These are phyloP conservation scores for Parachaetomium inaequale DNA, from an alignment of 495 filamentous ascomycete genomes.

Conservation along the genomic window DNA sequence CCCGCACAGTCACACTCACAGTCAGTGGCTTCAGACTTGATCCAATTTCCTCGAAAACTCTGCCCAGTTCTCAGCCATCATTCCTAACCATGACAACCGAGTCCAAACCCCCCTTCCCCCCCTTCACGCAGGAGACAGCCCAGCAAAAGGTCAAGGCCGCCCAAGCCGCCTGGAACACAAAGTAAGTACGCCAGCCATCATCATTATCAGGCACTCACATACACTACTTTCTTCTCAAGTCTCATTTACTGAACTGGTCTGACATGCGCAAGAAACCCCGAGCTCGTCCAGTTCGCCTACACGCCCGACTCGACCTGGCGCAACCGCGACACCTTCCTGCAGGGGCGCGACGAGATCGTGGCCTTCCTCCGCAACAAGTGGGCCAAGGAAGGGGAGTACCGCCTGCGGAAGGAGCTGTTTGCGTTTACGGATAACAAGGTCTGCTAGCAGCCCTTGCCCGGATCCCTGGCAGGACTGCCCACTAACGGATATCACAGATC, in stretches of 20 bases:
- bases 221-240: too few relatives aligned
- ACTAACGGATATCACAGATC: conserved; percentile 43
- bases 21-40: too few relatives aligned
- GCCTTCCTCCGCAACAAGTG: conserved; percentile 74
- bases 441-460: not conserved
- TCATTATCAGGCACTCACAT: not conserved
- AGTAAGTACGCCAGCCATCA: conserved; percentile 37
- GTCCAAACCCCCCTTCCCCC: conserved; percentile 56
- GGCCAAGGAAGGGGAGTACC: conserved; percentile 67
- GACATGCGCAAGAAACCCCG: conserved; percentile 54
- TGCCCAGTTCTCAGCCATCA: too few relatives aligned
- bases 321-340: conserved; percentile 69
- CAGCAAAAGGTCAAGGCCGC: conserved; percentile 78
- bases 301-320: conserved; percentile 79
- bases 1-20: not conserved
- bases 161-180: conserved; percentile 83
- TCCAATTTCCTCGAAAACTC: too few relatives aligned
- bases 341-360: conserved; percentile 65
- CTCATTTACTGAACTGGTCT: too few relatives aligned
- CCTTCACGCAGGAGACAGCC: conserved; percentile 74
- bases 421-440: conserved; percentile 62
- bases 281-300: conserved; percentile 65
- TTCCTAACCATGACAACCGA: conserved; percentile 28
- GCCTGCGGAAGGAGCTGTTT: conserved; percentile 85
- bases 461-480: not conserved